A percentile compares a stretch with the other conserved stretches of the same genome.
These are phyloP conservation scores for Trypanosoma caninum DNA, from an alignment of 208 protist species.

Conservation along the genomic window DNA sequence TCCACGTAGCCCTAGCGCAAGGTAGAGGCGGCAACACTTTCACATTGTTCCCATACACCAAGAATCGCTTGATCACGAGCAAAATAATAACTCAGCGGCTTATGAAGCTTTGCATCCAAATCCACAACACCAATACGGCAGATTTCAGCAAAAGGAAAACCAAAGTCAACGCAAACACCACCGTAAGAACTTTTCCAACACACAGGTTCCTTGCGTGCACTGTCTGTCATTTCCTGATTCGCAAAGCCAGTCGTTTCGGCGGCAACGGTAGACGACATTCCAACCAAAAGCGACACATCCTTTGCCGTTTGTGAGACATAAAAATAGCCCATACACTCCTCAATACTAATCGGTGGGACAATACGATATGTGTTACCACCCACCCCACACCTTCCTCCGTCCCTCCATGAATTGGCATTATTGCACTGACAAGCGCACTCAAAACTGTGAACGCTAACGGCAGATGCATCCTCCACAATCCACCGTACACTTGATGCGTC, in stretches of 20 bases:
- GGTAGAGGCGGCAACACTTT: not conserved
- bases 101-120: slow-evolving; percentile 64
- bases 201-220: not conserved
- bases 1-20: not conserved
- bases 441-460: not conserved
- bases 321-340: slow-evolving; percentile 50
- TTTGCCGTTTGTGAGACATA: slow-evolving; percentile 68
- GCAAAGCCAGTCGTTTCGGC: not conserved
- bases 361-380: slow-evolving; percentile 1
- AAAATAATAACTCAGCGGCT: slow-evolving; percentile 63
- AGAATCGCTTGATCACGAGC: slow-evolving; percentile 43
- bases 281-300: slow-evolving; percentile 63
- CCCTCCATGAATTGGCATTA: not conserved
- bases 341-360: slow-evolving; percentile 30
- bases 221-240: not conserved
- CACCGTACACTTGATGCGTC: slow-evolving; percentile 33
- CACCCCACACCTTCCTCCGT: not conserved
- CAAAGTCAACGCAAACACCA: slow-evolving; percentile 15
- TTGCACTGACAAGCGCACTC: slow-evolving; percentile 14
- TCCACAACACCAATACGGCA: slow-evolving; percentile 73
- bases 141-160: not conserved
- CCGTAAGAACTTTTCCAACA: slow-evolving; percentile 4
- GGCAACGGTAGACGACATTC: slow-evolving; percentile 23
- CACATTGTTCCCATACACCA: slow-evolving; percentile 32
- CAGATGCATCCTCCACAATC: slow-evolving; percentile 27